Base-by-base conservation (phyloP, 1,284 basidiomycete genomes). In the Grifola frondosa region DNA sequence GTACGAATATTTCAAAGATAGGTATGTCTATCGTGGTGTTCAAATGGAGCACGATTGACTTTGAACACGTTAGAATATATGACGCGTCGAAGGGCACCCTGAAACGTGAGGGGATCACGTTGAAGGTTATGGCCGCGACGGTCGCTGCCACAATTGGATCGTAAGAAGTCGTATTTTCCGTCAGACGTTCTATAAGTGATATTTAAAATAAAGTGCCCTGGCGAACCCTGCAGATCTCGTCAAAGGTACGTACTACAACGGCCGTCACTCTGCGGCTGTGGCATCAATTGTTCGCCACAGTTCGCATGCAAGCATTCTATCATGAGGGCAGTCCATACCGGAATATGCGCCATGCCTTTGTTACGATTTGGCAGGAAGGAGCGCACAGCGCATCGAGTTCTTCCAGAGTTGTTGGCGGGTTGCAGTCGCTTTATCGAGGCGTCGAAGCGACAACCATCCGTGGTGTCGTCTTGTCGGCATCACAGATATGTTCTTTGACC, bases 1-100 rank as follows among this genome's bases (percentile, higher is more conserved):
- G 15, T 70, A 70, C 48, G 68, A 70, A 46, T 63, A 57, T 43
- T 69, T 68, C 60, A 70, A 70, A 49, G 66, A 68, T 49, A 53
- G 53, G 66, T 70, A 24, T 37, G 66, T 56, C 5, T 29, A 13
- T 10, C 26, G 21, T 15, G 16, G 30, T 19, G n/a, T 15, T 6
- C 13, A 23, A 9, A 26, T n/a, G n/a, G 3, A 40, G 11, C 22
- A 34, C 12, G 20, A 11, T 17, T 12, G 32, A 12, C 11, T 21
- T 35, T 28, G 8, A 16, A n/a, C n/a, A n/a, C 28, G 24, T 33
- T 37, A 64, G 63, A 25, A 25, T 63, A 5, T 49, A 60, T 24
- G 50, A 33, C 5, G 50, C 46, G 2, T 54, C 61, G 7, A 54
- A 55, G 8, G 66, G 65, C 4, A 46, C 57, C 15, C 50, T 70